Evolutionary conservation across 306 rosid species (phyloP).

Genomic region (Lotus japonicus): DNA sequence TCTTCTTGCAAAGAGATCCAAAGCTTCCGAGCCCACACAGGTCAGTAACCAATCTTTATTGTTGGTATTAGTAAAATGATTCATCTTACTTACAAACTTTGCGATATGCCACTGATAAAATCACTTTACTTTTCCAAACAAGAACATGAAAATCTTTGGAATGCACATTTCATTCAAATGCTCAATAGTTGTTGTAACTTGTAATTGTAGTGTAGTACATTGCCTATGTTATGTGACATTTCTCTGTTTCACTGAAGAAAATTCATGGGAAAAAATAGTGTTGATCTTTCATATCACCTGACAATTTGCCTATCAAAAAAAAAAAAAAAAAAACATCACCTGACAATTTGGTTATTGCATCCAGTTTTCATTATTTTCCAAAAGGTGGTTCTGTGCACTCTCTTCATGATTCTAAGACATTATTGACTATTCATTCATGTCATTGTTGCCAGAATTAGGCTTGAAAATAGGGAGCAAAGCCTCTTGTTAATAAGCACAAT

Average conservation of each 20-base stretch:
- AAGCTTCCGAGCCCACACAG: constrained; percentile 46
- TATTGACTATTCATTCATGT: background rate
- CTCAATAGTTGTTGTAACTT: background rate
- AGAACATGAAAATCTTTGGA: background rate
- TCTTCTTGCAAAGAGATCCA: constrained; percentile 59
- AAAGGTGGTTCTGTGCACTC: background rate
- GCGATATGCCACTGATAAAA: background rate
- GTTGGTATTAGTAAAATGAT: background rate
- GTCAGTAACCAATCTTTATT: constrained; percentile 25
- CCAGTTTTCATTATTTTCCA: background rate
- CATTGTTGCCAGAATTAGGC: background rate
- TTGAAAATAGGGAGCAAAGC: background rate
- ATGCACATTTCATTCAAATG: background rate
- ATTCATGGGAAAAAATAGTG: background rate
- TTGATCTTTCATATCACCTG: no score
- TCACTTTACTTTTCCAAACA: background rate
- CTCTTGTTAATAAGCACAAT: background rate
- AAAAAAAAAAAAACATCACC: no score
- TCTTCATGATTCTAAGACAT: background rate
- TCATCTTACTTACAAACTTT: background rate
- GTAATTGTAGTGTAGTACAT: background rate
- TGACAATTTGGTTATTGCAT: no score
- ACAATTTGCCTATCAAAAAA: no score
- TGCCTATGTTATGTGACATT: background rate
- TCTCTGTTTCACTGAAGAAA: background rate